Conservation (phyloP, 148 eudicot species). For the Vaccinium macrocarpon region DNA sequence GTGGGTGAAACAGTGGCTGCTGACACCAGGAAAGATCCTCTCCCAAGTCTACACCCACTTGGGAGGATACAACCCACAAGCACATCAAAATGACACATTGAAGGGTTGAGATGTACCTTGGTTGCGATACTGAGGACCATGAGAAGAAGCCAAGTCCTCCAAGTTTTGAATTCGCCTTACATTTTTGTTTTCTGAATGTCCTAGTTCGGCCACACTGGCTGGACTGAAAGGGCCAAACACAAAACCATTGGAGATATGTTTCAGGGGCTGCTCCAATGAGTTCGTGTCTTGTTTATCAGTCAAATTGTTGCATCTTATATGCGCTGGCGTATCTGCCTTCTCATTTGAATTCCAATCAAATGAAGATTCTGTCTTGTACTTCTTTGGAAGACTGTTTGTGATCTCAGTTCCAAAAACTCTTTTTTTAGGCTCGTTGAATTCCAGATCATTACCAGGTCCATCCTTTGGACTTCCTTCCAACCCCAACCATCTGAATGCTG, state of each 20-base stretch:
- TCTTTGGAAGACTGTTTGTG: constrained; percentile 54
- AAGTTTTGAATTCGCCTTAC: constrained; percentile 41
- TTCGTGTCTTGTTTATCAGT: constrained; percentile 26
- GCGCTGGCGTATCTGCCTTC: constrained; percentile 22
- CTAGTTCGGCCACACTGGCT: constrained; percentile 36
- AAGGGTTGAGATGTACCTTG: constrained; percentile 48
- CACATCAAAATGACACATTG: neutral
- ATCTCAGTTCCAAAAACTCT: constrained; percentile 79
- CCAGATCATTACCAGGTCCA: constrained; percentile 22
- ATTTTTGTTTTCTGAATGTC: constrained; percentile 33
- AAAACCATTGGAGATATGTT: constrained; percentile 41
- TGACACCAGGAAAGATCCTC: too few species aligned
- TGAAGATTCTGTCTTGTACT: constrained; percentile 37
- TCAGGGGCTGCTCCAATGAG: constrained; percentile 33
- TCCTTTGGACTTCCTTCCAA: constrained; percentile 25
- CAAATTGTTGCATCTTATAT: constrained; percentile 26
- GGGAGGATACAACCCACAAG: neutral
- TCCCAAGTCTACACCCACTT: too few species aligned
- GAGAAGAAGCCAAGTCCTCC: constrained; percentile 50
- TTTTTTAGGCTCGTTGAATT: constrained; percentile 39
- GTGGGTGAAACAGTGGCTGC: too few species aligned
- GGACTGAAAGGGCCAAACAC: constrained; percentile 88
- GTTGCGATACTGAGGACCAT: constrained; percentile 62
- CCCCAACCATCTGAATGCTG: constrained; percentile 92
- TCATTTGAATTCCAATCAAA: constrained; percentile 30